Evolutionary conservation across 106 monocot species (phyloP).

Genomic region (Dioscorea dumetorum): DNA sequence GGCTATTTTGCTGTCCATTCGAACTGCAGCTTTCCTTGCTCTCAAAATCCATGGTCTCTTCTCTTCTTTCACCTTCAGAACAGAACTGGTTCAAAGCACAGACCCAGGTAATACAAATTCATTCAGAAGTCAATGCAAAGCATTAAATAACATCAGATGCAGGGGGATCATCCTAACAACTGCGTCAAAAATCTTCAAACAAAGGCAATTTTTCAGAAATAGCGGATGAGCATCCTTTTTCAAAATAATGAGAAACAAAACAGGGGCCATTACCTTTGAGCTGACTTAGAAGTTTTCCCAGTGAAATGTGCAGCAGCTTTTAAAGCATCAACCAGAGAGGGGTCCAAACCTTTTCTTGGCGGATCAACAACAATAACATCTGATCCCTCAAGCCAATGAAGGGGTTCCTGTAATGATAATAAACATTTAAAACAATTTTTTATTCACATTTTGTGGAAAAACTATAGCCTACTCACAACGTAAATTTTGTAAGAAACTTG

Average conservation of each 20-base stretch:
- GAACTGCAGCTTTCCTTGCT: constrained; percentile 84
- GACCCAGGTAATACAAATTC: too few species aligned
- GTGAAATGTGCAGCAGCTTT: constrained; percentile 25
- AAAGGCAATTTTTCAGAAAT: neutral
- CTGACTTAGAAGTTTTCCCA: constrained; percentile 19
- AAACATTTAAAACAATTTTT: neutral
- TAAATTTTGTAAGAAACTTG: neutral
- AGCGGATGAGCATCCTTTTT: neutral
- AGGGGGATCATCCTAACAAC: too few species aligned
- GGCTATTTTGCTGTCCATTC: constrained; percentile 54
- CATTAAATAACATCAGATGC: too few species aligned
- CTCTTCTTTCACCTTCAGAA: constrained; percentile 64
- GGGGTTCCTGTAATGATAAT: constrained; percentile 58
- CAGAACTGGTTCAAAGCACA: constrained; percentile 27
- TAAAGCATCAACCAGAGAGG: constrained; percentile 61
- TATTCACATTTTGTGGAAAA: too few species aligned
- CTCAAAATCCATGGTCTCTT: constrained; percentile 97
- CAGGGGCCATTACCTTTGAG: constrained; percentile 35
- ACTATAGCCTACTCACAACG: neutral
- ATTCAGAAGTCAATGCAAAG: too few species aligned
- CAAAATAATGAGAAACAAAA: neutral
- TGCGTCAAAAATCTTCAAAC: too few species aligned
- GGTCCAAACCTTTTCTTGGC: constrained; percentile 89
- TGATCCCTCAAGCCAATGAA: constrained; percentile 90
- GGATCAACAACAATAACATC: constrained; percentile 97